Evolutionary conservation across 2,329 filamentous ascomycete genomes (phyloP), one percentile per base, ranked within the genome.

Genomic region (Colletotrichum tanaceti): DNA sequence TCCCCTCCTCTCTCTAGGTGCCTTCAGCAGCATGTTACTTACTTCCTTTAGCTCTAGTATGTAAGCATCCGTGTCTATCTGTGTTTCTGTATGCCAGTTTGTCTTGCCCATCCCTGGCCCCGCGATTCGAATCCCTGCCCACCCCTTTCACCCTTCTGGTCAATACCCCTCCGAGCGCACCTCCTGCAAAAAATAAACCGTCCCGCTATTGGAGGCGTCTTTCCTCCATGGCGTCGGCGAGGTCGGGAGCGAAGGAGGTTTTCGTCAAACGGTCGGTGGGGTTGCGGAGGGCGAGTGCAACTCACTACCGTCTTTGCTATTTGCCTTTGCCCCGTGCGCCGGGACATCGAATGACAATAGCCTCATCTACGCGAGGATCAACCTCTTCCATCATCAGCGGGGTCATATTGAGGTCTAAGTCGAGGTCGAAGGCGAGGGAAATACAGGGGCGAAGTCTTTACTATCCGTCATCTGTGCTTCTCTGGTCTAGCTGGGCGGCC

Each of bases 51-150:
- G 50, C 20, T 65, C 28, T 13, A 46, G 62, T 65, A n/a, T n/a
- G n/a, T n/a, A 49, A 50, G 49, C 60, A 43, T 50, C 38, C 50
- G 18, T 35, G 32, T 44, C 22, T 16, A 38, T 24, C 38, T 46
- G 24, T 65, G 39, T 46, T 68, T 68, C 65, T 65, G 62, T 68
- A 68, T 44, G 65, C 50, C 60, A 49, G 50, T 65, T 55, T 68
- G 65, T 68, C 65, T 68, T 28, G 43, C 35, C 22, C 44, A 65
- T 65, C 65, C 65, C 65, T 68, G 57, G 65, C 35, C 57, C 55
- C 62, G 49, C 39, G 65, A 65, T 24, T 63, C 41, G 50, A 24
- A 28, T 38, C 65, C 49, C 43, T 59, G 32, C 38, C 57, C 62
- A 60, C 55, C 62, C 62, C 62, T 55, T 65, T 57, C 57, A 60